phyloP scores from a whole-genome alignment of 2,329 filamentous ascomycete genomes.

The Colletotrichum chrysophilum region DNA sequence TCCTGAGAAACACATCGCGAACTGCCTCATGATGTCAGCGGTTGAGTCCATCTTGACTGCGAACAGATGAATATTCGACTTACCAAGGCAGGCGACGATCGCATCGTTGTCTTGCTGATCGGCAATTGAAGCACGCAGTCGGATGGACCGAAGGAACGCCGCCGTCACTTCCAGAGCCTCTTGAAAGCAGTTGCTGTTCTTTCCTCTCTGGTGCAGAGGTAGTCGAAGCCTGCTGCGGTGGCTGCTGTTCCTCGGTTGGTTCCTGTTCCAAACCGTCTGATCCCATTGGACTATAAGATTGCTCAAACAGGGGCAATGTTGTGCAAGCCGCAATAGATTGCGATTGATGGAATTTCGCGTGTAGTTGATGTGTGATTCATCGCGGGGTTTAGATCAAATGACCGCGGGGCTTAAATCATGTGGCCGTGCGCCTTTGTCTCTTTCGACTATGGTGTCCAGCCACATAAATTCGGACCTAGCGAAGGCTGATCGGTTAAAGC shows the following conservation, averaged over 20 bases:
- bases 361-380: not conserved
- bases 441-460: not conserved
- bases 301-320: not conserved
- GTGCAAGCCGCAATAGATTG: not conserved
- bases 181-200: not conserved
- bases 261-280: not conserved
- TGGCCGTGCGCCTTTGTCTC: not conserved
- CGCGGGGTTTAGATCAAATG: not conserved
- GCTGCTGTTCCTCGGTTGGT: not conserved
- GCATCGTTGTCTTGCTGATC: not conserved
- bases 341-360: not conserved
- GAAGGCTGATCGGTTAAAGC: no score
- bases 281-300: not conserved
- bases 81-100: not conserved
- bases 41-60: not conserved
- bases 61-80: not conserved
- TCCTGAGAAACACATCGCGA: not conserved
- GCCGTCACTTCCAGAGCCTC: not conserved
- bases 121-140: not conserved
- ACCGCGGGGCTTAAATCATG: not conserved
- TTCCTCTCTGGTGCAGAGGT: not conserved
- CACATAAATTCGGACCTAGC: not conserved
- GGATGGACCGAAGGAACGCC: not conserved
- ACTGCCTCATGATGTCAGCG: not conserved
- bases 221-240: not conserved